These are phyloP conservation scores for Hypomontagnella monticulosa DNA, from an alignment of 495 filamentous ascomycete genomes.

Conservation along the genomic window DNA sequence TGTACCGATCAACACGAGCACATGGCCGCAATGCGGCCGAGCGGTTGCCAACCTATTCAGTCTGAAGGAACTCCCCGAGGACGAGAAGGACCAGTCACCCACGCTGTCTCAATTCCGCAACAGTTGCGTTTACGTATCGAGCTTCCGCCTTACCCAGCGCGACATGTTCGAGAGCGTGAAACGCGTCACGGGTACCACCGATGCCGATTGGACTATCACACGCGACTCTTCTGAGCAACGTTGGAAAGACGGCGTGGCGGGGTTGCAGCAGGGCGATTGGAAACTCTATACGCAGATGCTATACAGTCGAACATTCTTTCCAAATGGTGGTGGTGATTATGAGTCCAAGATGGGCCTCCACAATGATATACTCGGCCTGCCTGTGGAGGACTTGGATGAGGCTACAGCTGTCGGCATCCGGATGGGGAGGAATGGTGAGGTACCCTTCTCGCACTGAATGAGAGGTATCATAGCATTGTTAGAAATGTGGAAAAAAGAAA, in stretches of 20 bases:
- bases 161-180: constrained; percentile 59
- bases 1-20: constrained; percentile 47
- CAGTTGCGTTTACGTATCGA: constrained; percentile 50
- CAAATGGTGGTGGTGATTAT: constrained; percentile 56
- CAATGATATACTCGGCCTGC: constrained; percentile 63
- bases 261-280: constrained; percentile 55
- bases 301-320: constrained; percentile 63
- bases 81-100: constrained; percentile 47
- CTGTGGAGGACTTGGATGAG: constrained; percentile 69
- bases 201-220: constrained; percentile 66
- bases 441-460: constrained; percentile 10
- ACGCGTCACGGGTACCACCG: constrained; percentile 63
- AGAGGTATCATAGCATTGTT: no score
- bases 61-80: constrained; percentile 54
- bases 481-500: no score
- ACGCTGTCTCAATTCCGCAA: constrained; percentile 52
- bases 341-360: constrained; percentile 49
- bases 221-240: constrained; percentile 55
- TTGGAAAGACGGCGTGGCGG: constrained; percentile 51
- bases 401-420: constrained; percentile 55
- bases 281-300: constrained; percentile 61
- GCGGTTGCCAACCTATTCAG: constrained; percentile 53
- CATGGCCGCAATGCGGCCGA: constrained; percentile 55
- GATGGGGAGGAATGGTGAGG: constrained; percentile 22
- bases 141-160: constrained; percentile 57